Conservation (phyloP, 2,329 filamentous ascomycete genomes). For the Clarireedia hainanense region DNA sequence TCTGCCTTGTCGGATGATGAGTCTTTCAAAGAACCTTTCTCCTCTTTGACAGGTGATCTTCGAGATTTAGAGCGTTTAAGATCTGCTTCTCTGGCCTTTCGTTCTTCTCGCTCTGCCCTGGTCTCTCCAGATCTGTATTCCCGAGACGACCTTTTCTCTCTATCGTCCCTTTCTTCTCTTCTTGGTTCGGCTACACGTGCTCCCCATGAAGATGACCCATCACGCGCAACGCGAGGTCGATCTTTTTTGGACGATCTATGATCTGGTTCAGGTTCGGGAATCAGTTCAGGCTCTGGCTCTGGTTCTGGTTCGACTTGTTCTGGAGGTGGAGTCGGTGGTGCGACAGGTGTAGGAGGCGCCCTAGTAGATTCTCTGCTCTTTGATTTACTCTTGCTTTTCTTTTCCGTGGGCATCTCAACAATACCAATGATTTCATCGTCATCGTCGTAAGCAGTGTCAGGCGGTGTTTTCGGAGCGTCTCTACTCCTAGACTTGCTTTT, state of each 20-base stretch:
- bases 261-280: slow-evolving; percentile 39
- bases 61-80: slow-evolving; percentile 49
- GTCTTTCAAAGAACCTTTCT: slow-evolving; percentile 60
- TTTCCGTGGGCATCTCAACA: slow-evolving; percentile 40
- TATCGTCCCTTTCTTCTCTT: slow-evolving; percentile 35
- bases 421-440: slow-evolving; percentile 39
- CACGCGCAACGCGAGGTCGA: slow-evolving; percentile 65
- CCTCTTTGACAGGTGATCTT: slow-evolving; percentile 48
- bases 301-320: slow-evolving; percentile 23
- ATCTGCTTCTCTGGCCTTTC: slow-evolving; percentile 38
- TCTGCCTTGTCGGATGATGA: slow-evolving; percentile 56
- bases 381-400: slow-evolving; percentile 34
- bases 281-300: slow-evolving; percentile 31
- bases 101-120: slow-evolving; percentile 20
- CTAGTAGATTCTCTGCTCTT: slow-evolving; percentile 26
- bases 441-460: background rate
- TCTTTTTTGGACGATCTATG: slow-evolving; percentile 63
- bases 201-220: slow-evolving; percentile 59
- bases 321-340: slow-evolving; percentile 29
- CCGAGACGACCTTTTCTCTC: slow-evolving; percentile 31
- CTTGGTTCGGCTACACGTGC: slow-evolving; percentile 55
- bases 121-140: slow-evolving; percentile 22
- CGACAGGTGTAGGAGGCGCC: slow-evolving; percentile 31
- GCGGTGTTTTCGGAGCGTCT: slow-evolving; percentile 30
- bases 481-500: slow-evolving; percentile 34